phyloP scores from a whole-genome alignment of 441 rosid genomes.

The Populus tomentosa region DNA sequence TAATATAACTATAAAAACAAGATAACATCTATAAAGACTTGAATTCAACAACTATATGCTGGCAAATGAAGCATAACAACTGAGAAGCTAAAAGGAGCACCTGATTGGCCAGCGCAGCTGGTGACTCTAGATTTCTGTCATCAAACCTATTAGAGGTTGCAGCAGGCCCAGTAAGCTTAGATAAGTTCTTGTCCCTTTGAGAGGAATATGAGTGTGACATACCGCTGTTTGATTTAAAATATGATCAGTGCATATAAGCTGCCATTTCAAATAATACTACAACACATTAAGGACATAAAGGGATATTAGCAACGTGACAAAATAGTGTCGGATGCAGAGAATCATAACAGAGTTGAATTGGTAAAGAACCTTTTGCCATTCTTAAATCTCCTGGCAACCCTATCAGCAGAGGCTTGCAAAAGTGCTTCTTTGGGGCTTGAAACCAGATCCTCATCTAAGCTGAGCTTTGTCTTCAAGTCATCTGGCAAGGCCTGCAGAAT shows the following conservation, averaged over 20 bases:
- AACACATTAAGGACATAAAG: background rate
- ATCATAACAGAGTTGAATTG: slow-evolving; percentile 13
- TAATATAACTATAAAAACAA: background rate
- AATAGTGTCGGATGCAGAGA: slow-evolving; percentile 6
- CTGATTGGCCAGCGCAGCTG: slow-evolving; percentile 46
- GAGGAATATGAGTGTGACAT: slow-evolving; percentile 81
- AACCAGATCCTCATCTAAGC: slow-evolving; percentile 51
- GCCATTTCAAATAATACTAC: background rate
- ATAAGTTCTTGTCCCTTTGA: slow-evolving; percentile 58
- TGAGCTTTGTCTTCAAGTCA: slow-evolving; percentile 68
- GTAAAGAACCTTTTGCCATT: slow-evolving; percentile 56
- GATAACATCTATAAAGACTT: background rate
- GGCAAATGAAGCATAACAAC: background rate
- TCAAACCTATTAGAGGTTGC: slow-evolving; percentile 44
- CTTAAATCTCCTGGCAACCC: slow-evolving; percentile 67
- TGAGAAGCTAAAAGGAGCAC: slow-evolving; percentile 23
- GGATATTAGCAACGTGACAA: background rate
- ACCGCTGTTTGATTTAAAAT: slow-evolving; percentile 43
- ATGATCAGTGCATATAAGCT: background rate
- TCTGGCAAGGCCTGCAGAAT: slow-evolving; percentile 79
- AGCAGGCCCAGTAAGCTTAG: slow-evolving; percentile 44
- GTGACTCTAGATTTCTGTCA: slow-evolving; percentile 49
- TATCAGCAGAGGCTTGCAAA: slow-evolving; percentile 62
- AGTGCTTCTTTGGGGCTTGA: slow-evolving; percentile 86
- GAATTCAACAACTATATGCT: background rate